Evolutionary conservation across 306 rosid genomes (phyloP), one percentile per base, ranked within the genome.

Genomic region (Mimosa bimucronata): DNA sequence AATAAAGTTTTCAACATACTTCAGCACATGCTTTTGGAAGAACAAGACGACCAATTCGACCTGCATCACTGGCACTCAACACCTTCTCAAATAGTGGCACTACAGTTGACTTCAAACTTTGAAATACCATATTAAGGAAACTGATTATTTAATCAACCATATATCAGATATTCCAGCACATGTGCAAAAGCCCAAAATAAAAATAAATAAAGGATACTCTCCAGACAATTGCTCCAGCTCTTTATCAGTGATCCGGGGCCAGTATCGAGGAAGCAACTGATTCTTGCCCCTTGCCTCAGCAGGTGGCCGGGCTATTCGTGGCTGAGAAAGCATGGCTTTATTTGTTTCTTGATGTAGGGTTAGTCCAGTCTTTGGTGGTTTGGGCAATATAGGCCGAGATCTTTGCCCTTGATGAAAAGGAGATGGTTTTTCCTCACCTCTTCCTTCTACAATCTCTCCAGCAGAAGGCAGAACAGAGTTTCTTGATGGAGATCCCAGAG

Each of bases 21-120:
- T 95, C 99, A 58, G 99, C 99, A 81, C 99, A 95, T 19, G 99
- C 99, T 90, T 95, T 95, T 29, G 98, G 99, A 80, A 95, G 98
- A 91, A 95, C 99, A 79, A 95, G 87, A 34, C 99, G 99, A 66
- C 98, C 98, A 87, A 93, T 95, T 45, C 99, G 94, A 79, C 99
- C 99, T 14, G 99, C 99, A 85, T 95, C 99, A 78, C 99, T 95
- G 23, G 98, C 98, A 84, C 99, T 95, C 87, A 95, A 76, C 75
- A 91, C 96, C 85, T 95, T 95, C 92, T 95, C 99, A 81, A 95
- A 95, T 62, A 95, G 83, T 65, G 99, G 99, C 80, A 93, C 97
- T 75, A 95, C 88, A 76, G 91, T 86, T 70, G 99, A 95, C 81
- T 95, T 95, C 91, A 95, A 95, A 85, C 99, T 95, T 83, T 64